Base-by-base conservation (phyloP, 495 filamentous ascomycete species). In the Hypoxylon trugodes region DNA sequence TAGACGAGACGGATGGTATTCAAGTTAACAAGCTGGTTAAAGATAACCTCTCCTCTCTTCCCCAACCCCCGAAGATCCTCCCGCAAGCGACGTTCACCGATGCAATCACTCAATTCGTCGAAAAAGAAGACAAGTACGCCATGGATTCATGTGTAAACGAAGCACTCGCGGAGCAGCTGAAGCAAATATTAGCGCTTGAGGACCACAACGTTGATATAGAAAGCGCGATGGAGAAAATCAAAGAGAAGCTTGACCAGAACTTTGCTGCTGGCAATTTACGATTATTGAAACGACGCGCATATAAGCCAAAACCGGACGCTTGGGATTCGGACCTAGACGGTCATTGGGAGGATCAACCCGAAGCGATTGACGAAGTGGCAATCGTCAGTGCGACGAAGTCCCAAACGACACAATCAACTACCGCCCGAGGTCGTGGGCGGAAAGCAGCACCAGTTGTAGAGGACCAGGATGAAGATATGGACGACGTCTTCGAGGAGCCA, bases 101-200 rank as follows among this genome's bases (percentile, higher is more conserved):
- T 74, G 96, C 95, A 0, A 92, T 99, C 6, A 87, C 87, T 50
- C 91, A 96, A 60, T 99, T 93, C 71, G 91, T 98, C 19, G 88
- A 93, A 73, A 98, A 98, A 62, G 91, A 97, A 66, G 95, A 99
- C 75, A 96, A 92, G 63, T 87, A 95, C 63, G 93, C 93, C 0
- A 89, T 98, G 83, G 89, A 96, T 66, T 84, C 84, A 65, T 98
- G 98, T 66, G 90, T 98, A 19, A 86, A 86, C 36, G 88, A 96
- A 12, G 91, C 89, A 18, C 78, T 98, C 1, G 80, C 84, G 10
- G 86, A 80, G 57, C 92, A 96, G 66, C 78, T 96, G 32, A 90
- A 89, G 65, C 84, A 92, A 46, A 76, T 99, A 42, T 71, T 92
- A 8, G 82, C 89, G 24, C 82, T 87, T 5, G 86, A 88, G 7